These are phyloP conservation scores for Lactarius pseudohatsudake DNA, from an alignment of 768 basidiomycete genomes.

Conservation along the genomic window DNA sequence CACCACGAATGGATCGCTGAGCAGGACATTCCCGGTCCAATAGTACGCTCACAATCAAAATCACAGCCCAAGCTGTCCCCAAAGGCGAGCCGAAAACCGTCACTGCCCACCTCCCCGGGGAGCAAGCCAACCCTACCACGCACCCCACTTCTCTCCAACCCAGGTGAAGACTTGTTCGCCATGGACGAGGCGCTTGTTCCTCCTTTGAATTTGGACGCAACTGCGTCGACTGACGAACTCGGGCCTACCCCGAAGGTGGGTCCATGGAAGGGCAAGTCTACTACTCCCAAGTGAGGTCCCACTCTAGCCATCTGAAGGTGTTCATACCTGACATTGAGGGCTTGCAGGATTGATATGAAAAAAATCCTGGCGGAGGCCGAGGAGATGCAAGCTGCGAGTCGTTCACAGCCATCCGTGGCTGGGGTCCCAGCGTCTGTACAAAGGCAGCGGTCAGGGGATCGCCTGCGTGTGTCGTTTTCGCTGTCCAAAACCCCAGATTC, in stretches of 20 bases:
- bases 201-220: constrained; percentile 31
- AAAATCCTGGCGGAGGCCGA: constrained; percentile 82
- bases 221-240: constrained; percentile 9
- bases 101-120: constrained; percentile 35
- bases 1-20: constrained; percentile 68
- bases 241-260: constrained; percentile 20
- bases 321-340: not conserved
- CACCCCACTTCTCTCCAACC: constrained; percentile 30
- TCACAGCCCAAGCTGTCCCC: constrained; percentile 33
- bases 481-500: constrained; percentile 20
- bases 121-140: constrained; percentile 32
- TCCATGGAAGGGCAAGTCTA: constrained; percentile 39
- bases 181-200: constrained; percentile 69
- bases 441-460: constrained; percentile 20
- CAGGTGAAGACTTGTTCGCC: constrained; percentile 69
- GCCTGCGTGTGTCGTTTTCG: constrained; percentile 15
- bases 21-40: constrained; percentile 65
- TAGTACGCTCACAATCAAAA: constrained; percentile 39
- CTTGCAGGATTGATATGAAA: constrained; percentile 74
- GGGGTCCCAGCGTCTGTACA: constrained; percentile 2
- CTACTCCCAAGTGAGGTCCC: constrained; percentile 50
- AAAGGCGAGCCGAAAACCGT: constrained; percentile 35
- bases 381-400: constrained; percentile 27
- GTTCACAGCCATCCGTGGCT: constrained; percentile 27
- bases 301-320: not conserved